phyloP scores from a whole-genome alignment of 2,329 filamentous ascomycete genomes.

The Cladorrhinum sp. region DNA sequence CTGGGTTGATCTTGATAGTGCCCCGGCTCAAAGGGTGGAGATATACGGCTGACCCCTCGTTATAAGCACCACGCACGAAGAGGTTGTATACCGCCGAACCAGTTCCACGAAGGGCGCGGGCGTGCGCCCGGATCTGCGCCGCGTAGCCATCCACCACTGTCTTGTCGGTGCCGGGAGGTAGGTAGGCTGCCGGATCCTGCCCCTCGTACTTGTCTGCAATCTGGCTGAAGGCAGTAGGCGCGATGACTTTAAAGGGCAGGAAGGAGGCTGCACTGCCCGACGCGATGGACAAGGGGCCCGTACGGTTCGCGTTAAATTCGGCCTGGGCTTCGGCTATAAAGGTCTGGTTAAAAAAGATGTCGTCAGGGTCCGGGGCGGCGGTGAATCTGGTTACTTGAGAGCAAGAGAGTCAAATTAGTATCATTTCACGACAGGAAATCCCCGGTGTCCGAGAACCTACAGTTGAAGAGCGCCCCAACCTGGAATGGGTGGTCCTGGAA shows the following conservation, averaged over 20 bases:
- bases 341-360: background rate
- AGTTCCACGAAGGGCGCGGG: constrained; percentile 25
- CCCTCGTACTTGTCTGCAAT: background rate
- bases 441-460: too few species aligned
- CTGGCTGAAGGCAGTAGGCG: constrained; percentile 15
- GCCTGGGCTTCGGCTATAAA: background rate
- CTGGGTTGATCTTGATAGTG: constrained; percentile 36
- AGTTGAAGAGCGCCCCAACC: constrained; percentile 18
- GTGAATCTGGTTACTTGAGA: background rate
- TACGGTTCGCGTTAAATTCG: constrained; percentile 17
- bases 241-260: constrained; percentile 33
- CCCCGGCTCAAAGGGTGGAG: constrained; percentile 41
- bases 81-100: constrained; percentile 31
- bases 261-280: constrained; percentile 29
- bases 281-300: constrained; percentile 29
- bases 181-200: constrained; percentile 33
- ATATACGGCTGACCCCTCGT: constrained; percentile 30
- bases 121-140: constrained; percentile 31
- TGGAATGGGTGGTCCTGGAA: constrained; percentile 36
- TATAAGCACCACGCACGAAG: constrained; percentile 29
- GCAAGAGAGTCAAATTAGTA: background rate
- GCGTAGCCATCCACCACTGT: constrained; percentile 38
- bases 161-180: constrained; percentile 33
- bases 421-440: too few species aligned
- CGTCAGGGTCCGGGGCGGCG: background rate